phyloP scores from a whole-genome alignment of 805 yeast genomes.

The Cyberlindnera petersonii region DNA sequence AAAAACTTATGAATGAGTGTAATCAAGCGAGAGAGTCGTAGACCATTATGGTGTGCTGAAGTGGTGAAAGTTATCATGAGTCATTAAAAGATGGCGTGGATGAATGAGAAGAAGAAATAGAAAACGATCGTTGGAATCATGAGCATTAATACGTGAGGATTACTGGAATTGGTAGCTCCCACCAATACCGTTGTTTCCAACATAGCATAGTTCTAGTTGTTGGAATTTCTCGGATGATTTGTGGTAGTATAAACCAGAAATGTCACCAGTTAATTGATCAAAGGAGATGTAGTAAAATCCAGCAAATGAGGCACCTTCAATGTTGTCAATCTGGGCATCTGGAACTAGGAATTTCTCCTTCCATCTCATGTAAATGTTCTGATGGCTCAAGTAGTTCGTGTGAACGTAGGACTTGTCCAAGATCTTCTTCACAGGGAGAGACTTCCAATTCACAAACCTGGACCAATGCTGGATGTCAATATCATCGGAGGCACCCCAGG shows the following conservation, averaged over 20 bases:
- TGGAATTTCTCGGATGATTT: conserved; percentile 72
- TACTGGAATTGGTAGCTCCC: conserved; percentile 17
- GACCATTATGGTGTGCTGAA: not conserved
- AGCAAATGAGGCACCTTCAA: conserved; percentile 78
- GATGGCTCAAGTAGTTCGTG: conserved; percentile 34
- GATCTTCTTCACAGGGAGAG: conserved; percentile 17
- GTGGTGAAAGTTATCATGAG: not conserved
- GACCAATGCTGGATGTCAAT: conserved; percentile 67
- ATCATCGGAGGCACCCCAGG: conserved; percentile 60
- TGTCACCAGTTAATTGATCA: conserved; percentile 69
- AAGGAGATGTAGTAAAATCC: conserved; percentile 89
- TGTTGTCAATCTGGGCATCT: conserved; percentile 51
- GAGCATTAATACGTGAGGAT: not conserved
- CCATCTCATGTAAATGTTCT: conserved; percentile 86
- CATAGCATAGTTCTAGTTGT: conserved; percentile 53
- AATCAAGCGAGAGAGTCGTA: too few species aligned
- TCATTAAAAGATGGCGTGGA: not conserved
- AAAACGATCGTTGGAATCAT: too few species aligned
- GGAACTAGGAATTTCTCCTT: conserved; percentile 86
- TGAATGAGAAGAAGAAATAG: not conserved
- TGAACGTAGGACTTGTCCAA: conserved; percentile 21
- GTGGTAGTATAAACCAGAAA: conserved; percentile 81
- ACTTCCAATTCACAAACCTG: conserved; percentile 46
- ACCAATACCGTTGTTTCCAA: conserved; percentile 10
- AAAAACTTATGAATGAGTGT: too few species aligned